Evolutionary conservation across 2,329 filamentous ascomycete species (phyloP).

Genomic region (Albophoma yamanashiensis): DNA sequence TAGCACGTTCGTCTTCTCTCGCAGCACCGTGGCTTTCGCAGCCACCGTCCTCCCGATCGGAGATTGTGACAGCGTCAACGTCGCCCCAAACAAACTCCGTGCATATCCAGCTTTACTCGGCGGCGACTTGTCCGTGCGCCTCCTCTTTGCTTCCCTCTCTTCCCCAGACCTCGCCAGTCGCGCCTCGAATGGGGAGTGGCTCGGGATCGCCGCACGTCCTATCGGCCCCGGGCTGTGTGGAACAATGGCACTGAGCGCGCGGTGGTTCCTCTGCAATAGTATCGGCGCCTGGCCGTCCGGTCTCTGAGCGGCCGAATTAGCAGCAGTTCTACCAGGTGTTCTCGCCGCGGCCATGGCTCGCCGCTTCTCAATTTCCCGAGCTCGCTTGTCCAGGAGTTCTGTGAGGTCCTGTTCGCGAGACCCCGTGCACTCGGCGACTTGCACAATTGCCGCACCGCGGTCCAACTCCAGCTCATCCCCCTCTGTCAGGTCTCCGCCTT

Average conservation of each 20-base stretch:
- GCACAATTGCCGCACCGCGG: constrained; percentile 62
- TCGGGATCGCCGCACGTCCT: constrained; percentile 21
- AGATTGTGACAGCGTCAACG: constrained; percentile 17
- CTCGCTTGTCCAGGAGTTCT: constrained; percentile 60
- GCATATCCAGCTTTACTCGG: constrained; percentile 22
- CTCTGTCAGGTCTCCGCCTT: constrained; percentile 57
- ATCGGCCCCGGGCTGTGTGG: constrained; percentile 15
- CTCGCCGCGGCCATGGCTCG: constrained; percentile 33
- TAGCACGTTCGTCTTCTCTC: constrained; percentile 10
- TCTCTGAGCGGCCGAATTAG: constrained; percentile 5
- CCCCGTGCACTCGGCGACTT: constrained; percentile 68
- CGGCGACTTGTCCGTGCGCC: constrained; percentile 16
- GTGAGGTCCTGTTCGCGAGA: constrained; percentile 68
- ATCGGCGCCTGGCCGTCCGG: constrained; percentile 9
- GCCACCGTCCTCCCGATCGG: constrained; percentile 5
- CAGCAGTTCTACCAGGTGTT: background rate
- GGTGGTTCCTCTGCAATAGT: constrained; percentile 28
- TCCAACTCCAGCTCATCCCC: constrained; percentile 78
- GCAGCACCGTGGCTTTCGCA: constrained; percentile 8
- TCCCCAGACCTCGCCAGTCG: constrained; percentile 11
- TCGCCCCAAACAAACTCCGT: constrained; percentile 22
- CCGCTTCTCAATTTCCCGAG: constrained; percentile 42
- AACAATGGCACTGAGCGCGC: constrained; percentile 30
- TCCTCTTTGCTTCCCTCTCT: constrained; percentile 14
- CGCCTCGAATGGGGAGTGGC: constrained; percentile 22